These are phyloP conservation scores for Fusarium napiforme DNA, from an alignment of 2,329 filamentous ascomycete genomes.

Conservation along the genomic window DNA sequence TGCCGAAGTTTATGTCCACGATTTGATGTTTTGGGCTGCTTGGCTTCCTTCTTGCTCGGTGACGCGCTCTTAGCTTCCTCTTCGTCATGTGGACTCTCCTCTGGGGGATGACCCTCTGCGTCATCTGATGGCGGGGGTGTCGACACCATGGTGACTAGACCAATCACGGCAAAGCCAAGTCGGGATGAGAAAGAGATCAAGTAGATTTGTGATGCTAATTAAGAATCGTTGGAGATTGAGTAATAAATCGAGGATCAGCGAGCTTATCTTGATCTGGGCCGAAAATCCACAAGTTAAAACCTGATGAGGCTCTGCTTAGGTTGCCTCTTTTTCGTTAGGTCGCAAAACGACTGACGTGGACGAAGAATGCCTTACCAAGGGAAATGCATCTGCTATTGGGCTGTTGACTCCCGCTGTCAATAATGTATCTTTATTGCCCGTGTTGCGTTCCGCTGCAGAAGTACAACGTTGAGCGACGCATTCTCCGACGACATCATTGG, in stretches of 20 bases:
- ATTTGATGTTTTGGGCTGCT: background rate
- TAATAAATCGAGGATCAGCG: background rate
- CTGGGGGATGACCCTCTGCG: background rate
- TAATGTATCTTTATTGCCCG: background rate
- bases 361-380: conserved; percentile 3
- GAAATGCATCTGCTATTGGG: background rate
- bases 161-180: background rate
- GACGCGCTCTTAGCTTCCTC: background rate
- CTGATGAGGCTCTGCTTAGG: conserved; percentile 13
- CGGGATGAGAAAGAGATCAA: background rate
- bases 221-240: background rate
- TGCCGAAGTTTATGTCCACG: background rate
- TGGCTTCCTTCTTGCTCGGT: background rate
- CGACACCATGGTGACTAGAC: conserved; percentile 1
- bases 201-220: background rate
- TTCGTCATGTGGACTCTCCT: background rate
- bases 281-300: background rate
- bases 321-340: background rate
- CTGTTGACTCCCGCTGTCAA: background rate
- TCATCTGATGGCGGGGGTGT: conserved; percentile 11
- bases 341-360: conserved; percentile 16
- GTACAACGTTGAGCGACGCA: background rate
- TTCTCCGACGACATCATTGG: background rate
- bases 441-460: background rate
- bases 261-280: background rate